These are phyloP conservation scores for Leccinum barrowsii DNA, from an alignment of 768 basidiomycete genomes.

Conservation along the genomic window DNA sequence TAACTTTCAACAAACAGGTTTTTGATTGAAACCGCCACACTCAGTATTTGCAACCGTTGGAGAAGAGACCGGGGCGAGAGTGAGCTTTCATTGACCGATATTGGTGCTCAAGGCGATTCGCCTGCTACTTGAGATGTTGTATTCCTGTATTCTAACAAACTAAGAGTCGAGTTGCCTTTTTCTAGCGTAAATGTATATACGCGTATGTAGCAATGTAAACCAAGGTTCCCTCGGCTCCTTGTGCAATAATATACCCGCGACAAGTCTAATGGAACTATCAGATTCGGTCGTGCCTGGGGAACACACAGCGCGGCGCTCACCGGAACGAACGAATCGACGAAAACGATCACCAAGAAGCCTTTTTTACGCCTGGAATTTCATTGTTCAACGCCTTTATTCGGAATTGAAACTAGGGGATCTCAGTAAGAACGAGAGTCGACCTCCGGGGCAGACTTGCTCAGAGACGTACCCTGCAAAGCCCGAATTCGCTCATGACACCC, in stretches of 20 bases:
- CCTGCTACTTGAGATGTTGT: constrained; percentile 17
- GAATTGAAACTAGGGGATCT: constrained; percentile 75
- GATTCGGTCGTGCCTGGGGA: neutral
- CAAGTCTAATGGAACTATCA: constrained; percentile 1
- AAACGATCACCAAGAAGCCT: constrained; percentile 79
- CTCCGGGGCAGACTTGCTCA: neutral
- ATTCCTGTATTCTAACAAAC: constrained; percentile 9
- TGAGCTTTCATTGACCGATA: constrained; percentile 59
- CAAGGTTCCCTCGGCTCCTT: neutral
- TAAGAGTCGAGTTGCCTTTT: neutral
- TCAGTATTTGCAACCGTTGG: constrained; percentile 83
- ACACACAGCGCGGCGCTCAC: neutral
- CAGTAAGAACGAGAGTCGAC: neutral
- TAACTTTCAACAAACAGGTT: constrained; percentile 45
- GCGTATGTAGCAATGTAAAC: neutral
- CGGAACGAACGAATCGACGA: neutral
- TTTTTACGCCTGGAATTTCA: constrained; percentile 82
- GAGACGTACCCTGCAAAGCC: constrained; percentile 65
- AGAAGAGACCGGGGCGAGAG: constrained; percentile 75
- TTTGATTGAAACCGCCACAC: constrained; percentile 69
- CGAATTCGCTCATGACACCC: constrained; percentile 89
- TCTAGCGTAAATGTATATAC: constrained; percentile 9
- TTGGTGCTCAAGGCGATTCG: constrained; percentile 37
- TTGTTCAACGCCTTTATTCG: constrained; percentile 77
- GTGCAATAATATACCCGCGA: neutral